Conservation (phyloP, 352 stramenopile species). For the Pythium grandisporangium region DNA sequence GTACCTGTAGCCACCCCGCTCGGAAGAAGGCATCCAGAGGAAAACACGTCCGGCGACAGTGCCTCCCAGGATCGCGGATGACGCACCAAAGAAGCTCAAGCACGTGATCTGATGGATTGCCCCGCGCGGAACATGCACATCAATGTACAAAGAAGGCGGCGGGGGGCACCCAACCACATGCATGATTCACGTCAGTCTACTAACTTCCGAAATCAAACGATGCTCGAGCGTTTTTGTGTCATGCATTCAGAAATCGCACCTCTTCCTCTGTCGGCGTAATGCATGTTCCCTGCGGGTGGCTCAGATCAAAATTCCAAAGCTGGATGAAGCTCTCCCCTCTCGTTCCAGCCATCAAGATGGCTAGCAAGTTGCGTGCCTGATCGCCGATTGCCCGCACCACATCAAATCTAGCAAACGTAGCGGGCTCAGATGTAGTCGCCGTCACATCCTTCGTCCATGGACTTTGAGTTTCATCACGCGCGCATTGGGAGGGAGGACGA, state of each 20-base stretch:
- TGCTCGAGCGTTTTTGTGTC: too few species aligned
- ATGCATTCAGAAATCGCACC: too few species aligned
- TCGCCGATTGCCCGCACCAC: constrained; percentile 44
- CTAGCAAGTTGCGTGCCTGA: constrained; percentile 33
- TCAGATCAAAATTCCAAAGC: constrained; percentile 69
- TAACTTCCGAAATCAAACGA: too few species aligned
- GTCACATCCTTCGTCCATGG: too few species aligned
- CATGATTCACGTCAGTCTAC: too few species aligned
- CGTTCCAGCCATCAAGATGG: constrained; percentile 27
- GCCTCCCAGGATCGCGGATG: constrained; percentile 35
- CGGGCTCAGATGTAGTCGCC: not conserved
- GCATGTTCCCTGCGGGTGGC: constrained; percentile 50
- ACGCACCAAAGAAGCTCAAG: constrained; percentile 37
- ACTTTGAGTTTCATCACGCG: too few species aligned
- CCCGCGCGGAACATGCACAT: too few species aligned
- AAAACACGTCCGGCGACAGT: constrained; percentile 33
- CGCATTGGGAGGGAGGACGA: too few species aligned
- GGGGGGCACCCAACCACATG: too few species aligned
- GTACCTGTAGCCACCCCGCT: too few species aligned
- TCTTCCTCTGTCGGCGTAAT: constrained; percentile 11
- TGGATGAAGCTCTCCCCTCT: constrained; percentile 53
- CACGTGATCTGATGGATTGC: constrained; percentile 66
- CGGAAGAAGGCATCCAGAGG: constrained; percentile 44
- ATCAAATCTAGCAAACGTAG: constrained; percentile 20
- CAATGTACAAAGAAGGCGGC: too few species aligned